Base-by-base conservation (phyloP, 2,329 filamentous ascomycete species). In the Lachnellula arida region DNA sequence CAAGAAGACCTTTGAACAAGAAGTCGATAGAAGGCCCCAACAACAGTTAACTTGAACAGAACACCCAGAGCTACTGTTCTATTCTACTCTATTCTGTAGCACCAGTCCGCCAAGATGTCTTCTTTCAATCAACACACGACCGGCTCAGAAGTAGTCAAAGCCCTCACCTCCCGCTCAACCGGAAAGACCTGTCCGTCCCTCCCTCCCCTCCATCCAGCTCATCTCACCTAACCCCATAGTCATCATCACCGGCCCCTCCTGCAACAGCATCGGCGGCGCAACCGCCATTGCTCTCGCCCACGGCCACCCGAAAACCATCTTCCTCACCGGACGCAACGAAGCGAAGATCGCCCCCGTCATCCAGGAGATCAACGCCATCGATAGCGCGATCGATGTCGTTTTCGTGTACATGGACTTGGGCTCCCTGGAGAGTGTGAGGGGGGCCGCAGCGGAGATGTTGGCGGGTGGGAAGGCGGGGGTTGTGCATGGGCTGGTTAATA, bases 351-450 rank as follows among this genome's bases (percentile, higher is more conserved):
- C 4, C 4, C 23, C 34, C 5, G 32, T 53, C 9, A 56, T 52
- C 49, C 22, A 56, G 8, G 48, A 46, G 3, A 56, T 56, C 49
- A 34, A 35, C 2, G 28, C 11, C n/a, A 46, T 46, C 19, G 17
- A 52, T 15, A 17, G 15, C 9, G 34, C 19, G 15, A 35, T 52
- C 19, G 23, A 52, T 37, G 50, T 52, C 7, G 28, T 46, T 4
- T 46, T 52, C 19, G 40, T 46, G 5, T 3, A 3, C 25, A 6
- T 52, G 25, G 40, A 46, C 12, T 17, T 52, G 7, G n/a, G 2
- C 8, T 22, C 19, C 25, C 50, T n/a, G 11, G 23, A 58, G 42
- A 72, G 65, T 49, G 70, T 74, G 28, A 62, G 70, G 12, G 62
- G 34, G 5, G 52, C 56, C 5, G 58, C 58, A 40, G 25, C 25